Evolutionary conservation across 495 filamentous ascomycete species (phyloP), one percentile per base, ranked within the genome.

Genomic region (Neurospora tetrasperma): DNA sequence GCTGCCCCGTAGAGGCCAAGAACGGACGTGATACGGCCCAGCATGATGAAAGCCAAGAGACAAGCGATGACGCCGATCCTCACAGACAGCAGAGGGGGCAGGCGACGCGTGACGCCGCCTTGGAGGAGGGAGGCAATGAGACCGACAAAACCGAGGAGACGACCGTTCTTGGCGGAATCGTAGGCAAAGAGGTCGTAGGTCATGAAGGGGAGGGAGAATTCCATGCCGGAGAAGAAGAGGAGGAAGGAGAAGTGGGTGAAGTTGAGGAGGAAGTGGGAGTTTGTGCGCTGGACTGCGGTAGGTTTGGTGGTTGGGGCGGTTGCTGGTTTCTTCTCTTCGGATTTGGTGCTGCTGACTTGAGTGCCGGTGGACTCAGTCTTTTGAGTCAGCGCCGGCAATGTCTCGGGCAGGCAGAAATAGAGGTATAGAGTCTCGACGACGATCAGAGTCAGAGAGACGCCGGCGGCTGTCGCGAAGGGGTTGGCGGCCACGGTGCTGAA

Each of bases 191-290:
- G 86, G 72, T 97, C 94, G 75, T 94, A 96, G 0, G 96, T 98
- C 87, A 98, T 92, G 83, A 99, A 99, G 0, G 96, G 94, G 0
- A 99, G 89, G 1, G 90, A 92, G 79, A 97, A 98, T 77, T 99
- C 96, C 90, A 99, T 91, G 70, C 96, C 96, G 31, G 93, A 96
- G 82, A 99, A 99, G 76, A 97, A 97, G 11, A 99, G 89, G 71
- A 99, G 88, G 83, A 99, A 99, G 62, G 90, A 80, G 78, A 99
- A 89, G 79, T 99, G 96, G 0, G 94, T 89, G 8, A 90, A 79
- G 79, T 97, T 97, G 44, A 99, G 88, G n/a, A 97, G 76, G 31
- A 88, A 82, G 59, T 93, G 93, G 14, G 90, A 92, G 81, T 98
- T 98, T 1, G 92, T 96, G 71, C 92, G 85, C 46, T 79, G 80